A percentile compares a stretch with the other conserved stretches of the same genome.
Evolutionary conservation across 768 basidiomycete species (phyloP).

Genomic region (Sporobolomyces phaffii): DNA sequence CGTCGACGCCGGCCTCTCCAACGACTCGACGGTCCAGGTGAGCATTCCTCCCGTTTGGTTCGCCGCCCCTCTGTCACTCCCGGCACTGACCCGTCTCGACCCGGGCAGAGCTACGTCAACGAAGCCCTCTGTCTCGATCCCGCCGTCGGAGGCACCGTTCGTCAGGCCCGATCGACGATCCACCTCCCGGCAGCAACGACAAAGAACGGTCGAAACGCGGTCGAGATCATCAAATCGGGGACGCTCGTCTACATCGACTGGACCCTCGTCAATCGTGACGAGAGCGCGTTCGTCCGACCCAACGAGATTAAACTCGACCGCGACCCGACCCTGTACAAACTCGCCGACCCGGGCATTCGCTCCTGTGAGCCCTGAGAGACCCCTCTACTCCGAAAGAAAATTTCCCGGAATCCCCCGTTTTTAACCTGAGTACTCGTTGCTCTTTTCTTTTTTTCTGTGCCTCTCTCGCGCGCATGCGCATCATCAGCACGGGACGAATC

Average conservation of each 20-base stretch:
- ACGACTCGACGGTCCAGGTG: constrained; percentile 9
- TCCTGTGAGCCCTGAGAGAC: too few species aligned
- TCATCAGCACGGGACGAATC: constrained; percentile 13
- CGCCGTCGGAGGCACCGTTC: constrained; percentile 9
- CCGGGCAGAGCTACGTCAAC: constrained; percentile 3
- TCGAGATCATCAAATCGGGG: not conserved
- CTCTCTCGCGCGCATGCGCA: too few species aligned
- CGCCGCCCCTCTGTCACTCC: not conserved
- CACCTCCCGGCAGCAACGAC: not conserved
- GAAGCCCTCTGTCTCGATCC: constrained; percentile 26
- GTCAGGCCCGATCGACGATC: not conserved
- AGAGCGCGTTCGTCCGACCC: not conserved
- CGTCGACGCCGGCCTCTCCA: not conserved
- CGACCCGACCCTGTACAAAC: not conserved
- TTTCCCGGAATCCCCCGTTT: too few species aligned
- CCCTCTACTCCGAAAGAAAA: too few species aligned
- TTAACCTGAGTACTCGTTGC: too few species aligned
- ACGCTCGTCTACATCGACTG: constrained; percentile 8
- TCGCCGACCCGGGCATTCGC: not conserved
- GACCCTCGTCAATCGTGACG: constrained; percentile 1
- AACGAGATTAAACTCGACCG: constrained; percentile 5
- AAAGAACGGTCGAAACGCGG: not conserved
- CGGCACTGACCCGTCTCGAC: not conserved
- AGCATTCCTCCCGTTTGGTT: not conserved
- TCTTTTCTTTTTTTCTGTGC: not conserved